Evolutionary conservation across 164 flowering plant genomes (phyloP), one percentile per base, ranked within the genome.

Genomic region (Cinnamomum chago): DNA sequence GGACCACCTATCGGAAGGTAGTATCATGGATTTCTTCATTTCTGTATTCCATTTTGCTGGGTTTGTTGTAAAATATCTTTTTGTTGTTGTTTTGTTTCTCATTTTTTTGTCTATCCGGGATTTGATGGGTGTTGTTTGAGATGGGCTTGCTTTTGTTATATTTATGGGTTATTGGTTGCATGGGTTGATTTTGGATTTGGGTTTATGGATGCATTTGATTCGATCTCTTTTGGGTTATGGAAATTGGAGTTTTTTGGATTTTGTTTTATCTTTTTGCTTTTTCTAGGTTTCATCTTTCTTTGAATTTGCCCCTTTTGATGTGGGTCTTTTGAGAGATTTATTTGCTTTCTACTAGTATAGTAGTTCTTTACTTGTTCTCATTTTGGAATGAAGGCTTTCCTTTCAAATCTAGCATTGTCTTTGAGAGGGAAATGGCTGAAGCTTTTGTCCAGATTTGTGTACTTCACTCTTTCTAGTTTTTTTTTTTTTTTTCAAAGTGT

Each of bases 1-100:
- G 98, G 51, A 94, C 95, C 75, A 94, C 98, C 55, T 94, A 92
- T 79, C 90, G 97, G 78, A 92, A 90, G 95, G 98, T 93, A 23
- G 15, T 20, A 0, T 25, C 20, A 28, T 40, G 47, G 47, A 40
- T 40, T 40, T 9, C 47, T 40, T 40, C 47, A 40, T 40, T 40
- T 7, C 11, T 40, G 47, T 1, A 40, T 40, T 40, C 47, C 47
- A 9, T 40, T 40, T 40, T 40, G 11, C 11, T 40, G 47, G 11
- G 47, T 9, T 40, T 40, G 10, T 40, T 40, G 47, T 40, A 40
- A 9, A 40, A 14, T 12, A 18, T 13, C 58, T 58, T 9, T 23
- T 13, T 50, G 9, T 50, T 13, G 6, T 50, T 40, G 25, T 73
- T 58, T 74, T 25, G 55, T 58, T 23, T 65, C 51, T 58, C 47